Evolutionary conservation across 176 grass and related monocot genomes (phyloP).

Genomic region (Carex cristatella): DNA sequence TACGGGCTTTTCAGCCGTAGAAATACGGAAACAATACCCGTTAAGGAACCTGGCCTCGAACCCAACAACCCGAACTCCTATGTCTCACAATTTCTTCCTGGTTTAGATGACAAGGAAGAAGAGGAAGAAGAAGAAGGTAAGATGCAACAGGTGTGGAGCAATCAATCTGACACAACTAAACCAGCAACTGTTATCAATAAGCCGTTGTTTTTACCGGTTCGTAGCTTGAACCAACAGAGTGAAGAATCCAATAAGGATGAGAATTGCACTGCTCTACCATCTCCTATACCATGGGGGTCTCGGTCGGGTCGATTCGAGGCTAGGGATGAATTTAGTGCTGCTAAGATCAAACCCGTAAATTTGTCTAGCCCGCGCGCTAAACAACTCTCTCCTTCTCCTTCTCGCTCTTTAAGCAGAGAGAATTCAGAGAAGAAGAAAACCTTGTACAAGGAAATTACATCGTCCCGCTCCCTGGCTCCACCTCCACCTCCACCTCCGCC

Average conservation of each 20-base stretch:
- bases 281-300: constrained; percentile 84
- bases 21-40: constrained; percentile 31
- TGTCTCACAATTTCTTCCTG: constrained; percentile 51
- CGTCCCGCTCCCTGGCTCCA: constrained; percentile 42
- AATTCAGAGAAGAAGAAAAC: constrained; percentile 36
- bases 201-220: constrained; percentile 48
- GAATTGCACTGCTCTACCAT: constrained; percentile 51
- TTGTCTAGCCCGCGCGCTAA: constrained; percentile 29
- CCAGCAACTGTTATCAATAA: constrained; percentile 39
- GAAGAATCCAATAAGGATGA: constrained; percentile 14
- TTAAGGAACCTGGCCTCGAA: constrained; percentile 25
- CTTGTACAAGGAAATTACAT: constrained; percentile 34
- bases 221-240: constrained; percentile 37
- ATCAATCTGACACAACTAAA: constrained; percentile 34
- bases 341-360: constrained; percentile 8
- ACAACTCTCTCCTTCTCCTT: constrained; percentile 41
- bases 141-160: constrained; percentile 51
- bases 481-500: constrained; percentile 69
- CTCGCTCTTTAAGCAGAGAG: constrained; percentile 46
- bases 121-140: constrained; percentile 29
- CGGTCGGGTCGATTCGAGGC: constrained; percentile 40
- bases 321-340: constrained; percentile 15
- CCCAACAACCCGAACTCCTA: constrained; percentile 39
- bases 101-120: constrained; percentile 44
- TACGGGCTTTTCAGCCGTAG: constrained; percentile 88